Base-by-base conservation (phyloP, 2,329 filamentous ascomycete species). In the Pyricularia grisea region DNA sequence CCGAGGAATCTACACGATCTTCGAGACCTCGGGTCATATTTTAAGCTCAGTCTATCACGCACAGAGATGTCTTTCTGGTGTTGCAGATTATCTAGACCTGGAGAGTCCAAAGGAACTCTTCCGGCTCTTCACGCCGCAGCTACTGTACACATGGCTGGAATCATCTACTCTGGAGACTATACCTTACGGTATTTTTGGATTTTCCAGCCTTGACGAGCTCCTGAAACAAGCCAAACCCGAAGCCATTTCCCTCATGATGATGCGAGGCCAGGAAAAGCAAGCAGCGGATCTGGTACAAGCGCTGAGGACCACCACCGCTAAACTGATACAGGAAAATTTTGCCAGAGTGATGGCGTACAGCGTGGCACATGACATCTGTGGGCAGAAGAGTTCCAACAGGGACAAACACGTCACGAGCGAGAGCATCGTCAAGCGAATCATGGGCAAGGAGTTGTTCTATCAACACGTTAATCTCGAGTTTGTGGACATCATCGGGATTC, bases 141-240 rank as follows among this genome's bases (percentile, higher is more conserved):
- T 99, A 7, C 81, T 98, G 3, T 97, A 92, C 76, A 97, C 93
- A 0, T 99, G 94, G 94, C 86, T 96, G 3, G 88, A 92, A 71
- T 80, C 80, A 0, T 86, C 90, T 70, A 79, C 81, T 1, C 81
- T 97, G 9, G 82, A 85, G n/a, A 83, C 87, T 3, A 91, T 99
- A 66, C 94, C 95, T 0, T 97, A 87, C 75, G 81, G 84, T n/a
- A 91, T 95, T 1, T 99, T 99, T 77, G 90, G 89, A 0, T 99
- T 96, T 75, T 70, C 79, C 0, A 87, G 80, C 20, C 83, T 98
- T 1, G 77, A 83, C 23, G 88, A 92, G 4, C 84, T 99, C 68
- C 78, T 97, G 2, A 75, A 78, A 6, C 88, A 92, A 70, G 87
- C 91, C 6, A 88, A 93, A 75, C 87, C 90, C 36, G 95, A 99